These are phyloP conservation scores for Fonsecaea pedrosoi DNA, from an alignment of 2,329 filamentous ascomycete species.

Conservation along the genomic window DNA sequence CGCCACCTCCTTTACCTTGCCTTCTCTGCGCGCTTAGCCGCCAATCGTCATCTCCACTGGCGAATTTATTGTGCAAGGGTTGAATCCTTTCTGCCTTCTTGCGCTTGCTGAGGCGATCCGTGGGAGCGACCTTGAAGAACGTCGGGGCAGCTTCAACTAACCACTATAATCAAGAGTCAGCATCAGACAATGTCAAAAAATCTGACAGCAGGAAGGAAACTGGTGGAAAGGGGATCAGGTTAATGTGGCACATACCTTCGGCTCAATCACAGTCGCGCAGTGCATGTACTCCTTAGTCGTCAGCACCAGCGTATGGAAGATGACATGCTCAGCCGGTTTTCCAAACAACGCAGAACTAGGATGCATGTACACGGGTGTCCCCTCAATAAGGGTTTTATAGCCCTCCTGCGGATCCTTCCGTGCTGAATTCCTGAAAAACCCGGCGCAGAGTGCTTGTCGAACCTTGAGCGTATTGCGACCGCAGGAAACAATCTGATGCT, in stretches of 20 bases:
- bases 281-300: constrained; percentile 96
- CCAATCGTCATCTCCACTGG: constrained; percentile 95
- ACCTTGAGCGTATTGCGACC: constrained; percentile 87
- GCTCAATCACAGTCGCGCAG: constrained; percentile 88
- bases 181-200: not conserved
- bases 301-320: constrained; percentile 72
- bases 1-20: constrained; percentile 81
- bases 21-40: constrained; percentile 84
- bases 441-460: constrained; percentile 84
- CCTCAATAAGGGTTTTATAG: constrained; percentile 96
- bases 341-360: constrained; percentile 90
- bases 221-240: not conserved
- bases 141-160: constrained; percentile 96
- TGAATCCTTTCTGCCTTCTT: constrained; percentile 95
- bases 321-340: constrained; percentile 94
- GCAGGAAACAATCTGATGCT: constrained; percentile 80
- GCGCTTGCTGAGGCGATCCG: constrained; percentile 83
- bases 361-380: constrained; percentile 93
- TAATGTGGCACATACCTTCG: constrained; percentile 61
- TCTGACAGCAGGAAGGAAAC: not conserved
- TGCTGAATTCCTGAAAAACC: constrained; percentile 94
- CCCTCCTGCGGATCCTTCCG: constrained; percentile 96
- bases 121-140: constrained; percentile 96
- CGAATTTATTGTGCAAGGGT: constrained; percentile 91
- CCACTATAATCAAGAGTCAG: constrained; percentile 54